Evolutionary conservation across 2,329 filamentous ascomycete species (phyloP).

Genomic region (Hymenoscyphus fructigenus): DNA sequence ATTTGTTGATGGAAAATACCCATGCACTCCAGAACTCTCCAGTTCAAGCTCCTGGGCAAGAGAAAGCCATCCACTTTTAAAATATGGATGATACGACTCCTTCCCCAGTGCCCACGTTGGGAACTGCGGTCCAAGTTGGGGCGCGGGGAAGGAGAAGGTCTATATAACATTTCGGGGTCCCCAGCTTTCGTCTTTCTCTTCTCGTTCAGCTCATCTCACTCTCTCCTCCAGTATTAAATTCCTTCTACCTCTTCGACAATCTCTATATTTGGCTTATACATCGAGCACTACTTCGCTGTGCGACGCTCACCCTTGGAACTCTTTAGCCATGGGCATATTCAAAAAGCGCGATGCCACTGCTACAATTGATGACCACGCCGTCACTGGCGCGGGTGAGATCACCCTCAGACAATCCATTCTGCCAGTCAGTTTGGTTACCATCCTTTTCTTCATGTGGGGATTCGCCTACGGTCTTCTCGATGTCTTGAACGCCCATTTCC

Average conservation of each 20-base stretch:
- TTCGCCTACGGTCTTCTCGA: constrained; percentile 86
- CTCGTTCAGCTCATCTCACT: neutral
- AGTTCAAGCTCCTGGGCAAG: neutral
- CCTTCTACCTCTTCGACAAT: neutral
- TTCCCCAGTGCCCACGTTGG: neutral
- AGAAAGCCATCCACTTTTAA: neutral
- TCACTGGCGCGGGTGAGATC: constrained; percentile 61
- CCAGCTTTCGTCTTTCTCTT: neutral
- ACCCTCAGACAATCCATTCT: constrained; percentile 63
- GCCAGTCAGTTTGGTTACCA: constrained; percentile 53
- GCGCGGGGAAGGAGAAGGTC: neutral
- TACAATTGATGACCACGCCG: constrained; percentile 65
- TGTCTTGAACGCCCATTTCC: constrained; percentile 60
- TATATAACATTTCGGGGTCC: neutral
- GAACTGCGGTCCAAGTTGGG: neutral
- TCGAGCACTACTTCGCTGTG: neutral
- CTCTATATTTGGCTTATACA: neutral
- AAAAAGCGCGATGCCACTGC: constrained; percentile 45
- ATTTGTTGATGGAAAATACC: neutral
- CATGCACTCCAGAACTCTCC: neutral
- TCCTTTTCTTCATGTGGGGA: constrained; percentile 85
- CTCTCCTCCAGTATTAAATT: neutral
- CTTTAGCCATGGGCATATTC: neutral
- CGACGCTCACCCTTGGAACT: neutral
- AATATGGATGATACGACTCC: neutral